Evolutionary conservation across 345 rosid genomes (phyloP).

Genomic region (Pistacia vera): DNA sequence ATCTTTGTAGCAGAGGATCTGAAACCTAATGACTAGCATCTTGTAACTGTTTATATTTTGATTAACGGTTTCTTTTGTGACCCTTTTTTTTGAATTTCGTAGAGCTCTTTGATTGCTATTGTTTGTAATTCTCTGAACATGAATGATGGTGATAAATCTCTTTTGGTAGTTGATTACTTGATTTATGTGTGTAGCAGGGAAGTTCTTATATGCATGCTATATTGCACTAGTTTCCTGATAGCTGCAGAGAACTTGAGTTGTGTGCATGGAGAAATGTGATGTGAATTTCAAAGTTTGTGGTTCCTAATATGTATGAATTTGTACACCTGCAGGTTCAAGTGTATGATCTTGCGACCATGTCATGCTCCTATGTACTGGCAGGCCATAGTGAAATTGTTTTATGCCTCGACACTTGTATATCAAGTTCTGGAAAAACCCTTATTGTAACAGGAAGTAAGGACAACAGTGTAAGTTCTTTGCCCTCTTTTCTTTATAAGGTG

Average conservation of each 20-base stretch:
- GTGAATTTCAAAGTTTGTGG: neutral
- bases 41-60: neutral
- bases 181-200: neutral
- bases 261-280: conserved; percentile 4
- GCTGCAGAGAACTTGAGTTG: conserved; percentile 16
- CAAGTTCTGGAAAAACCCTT: conserved; percentile 62
- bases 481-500: conserved; percentile 11
- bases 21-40: neutral
- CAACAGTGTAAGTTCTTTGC: conserved; percentile 62
- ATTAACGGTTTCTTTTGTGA: no score
- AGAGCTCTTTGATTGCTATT: neutral
- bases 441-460: conserved; percentile 93
- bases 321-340: conserved; percentile 72
- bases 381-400: conserved; percentile 84
- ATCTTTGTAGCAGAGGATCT: neutral
- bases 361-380: conserved; percentile 86
- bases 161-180: neutral
- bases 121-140: neutral
- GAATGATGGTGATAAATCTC: neutral
- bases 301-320: conserved; percentile 24
- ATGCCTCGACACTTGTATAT: conserved; percentile 77
- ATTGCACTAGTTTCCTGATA: neutral
- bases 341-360: conserved; percentile 83
- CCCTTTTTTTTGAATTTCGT: no score
- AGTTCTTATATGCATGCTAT: neutral